phyloP scores from a whole-genome alignment of 176 grass and related monocot genomes.

The Avena atlantica region DNA sequence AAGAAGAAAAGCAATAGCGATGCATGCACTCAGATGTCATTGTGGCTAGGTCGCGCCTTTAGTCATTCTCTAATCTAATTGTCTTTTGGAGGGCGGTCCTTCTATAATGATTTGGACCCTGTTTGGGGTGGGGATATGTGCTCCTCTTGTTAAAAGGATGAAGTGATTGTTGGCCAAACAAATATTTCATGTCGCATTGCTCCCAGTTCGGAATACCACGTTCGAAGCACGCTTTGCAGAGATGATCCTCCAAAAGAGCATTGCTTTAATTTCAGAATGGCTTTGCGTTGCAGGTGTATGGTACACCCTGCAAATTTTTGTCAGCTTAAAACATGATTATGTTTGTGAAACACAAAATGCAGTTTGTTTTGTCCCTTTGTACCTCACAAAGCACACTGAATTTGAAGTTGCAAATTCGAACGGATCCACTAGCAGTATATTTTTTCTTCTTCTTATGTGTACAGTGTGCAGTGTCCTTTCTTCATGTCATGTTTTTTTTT shows the following conservation, averaged over 20 bases:
- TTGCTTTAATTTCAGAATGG: background rate
- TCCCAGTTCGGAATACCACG: background rate
- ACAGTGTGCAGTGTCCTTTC: background rate
- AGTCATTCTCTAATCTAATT: background rate
- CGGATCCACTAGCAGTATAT: too few species aligned
- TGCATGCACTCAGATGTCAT: constrained; percentile 3
- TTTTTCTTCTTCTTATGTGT: background rate
- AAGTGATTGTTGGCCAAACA: background rate
- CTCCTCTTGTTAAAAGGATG: background rate
- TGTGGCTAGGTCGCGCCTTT: constrained; percentile 6
- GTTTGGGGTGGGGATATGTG: background rate
- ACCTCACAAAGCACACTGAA: background rate
- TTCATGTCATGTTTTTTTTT: background rate
- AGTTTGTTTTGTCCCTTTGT: background rate
- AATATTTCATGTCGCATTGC: background rate
- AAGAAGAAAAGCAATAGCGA: background rate
- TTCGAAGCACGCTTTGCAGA: background rate
- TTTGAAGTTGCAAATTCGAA: background rate
- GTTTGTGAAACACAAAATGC: background rate
- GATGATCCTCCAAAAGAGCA: background rate
- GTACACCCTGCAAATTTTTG: background rate
- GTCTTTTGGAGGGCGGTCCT: background rate
- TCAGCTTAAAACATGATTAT: background rate
- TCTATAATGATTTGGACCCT: background rate
- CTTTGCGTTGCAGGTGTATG: background rate